Base-by-base conservation (phyloP, 495 filamentous ascomycete genomes). In the Aspergillus sparsus region DNA sequence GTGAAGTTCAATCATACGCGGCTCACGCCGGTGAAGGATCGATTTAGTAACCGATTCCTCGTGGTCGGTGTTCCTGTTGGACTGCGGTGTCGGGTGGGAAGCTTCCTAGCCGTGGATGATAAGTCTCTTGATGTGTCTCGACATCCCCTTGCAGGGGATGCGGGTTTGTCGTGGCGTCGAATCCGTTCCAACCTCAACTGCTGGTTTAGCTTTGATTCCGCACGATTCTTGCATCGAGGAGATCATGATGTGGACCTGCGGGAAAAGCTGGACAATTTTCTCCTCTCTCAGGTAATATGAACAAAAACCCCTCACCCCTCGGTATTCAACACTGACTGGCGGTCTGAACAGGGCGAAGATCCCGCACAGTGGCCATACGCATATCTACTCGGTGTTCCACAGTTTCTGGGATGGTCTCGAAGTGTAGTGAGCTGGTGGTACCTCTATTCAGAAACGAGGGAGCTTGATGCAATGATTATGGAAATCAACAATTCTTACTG, bases 401-500 rank as follows among this genome's bases (percentile, higher is more conserved):
- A 80, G 31, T 88, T 91, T 59, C 70, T 89, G 5, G 85, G 87
- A 13, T 89, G 89, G 67, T 83, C 83, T 13, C 90, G 89, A 71
- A 91, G 89, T 63, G 89, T 88, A 0, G 87, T 90, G 12, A 90
- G 86, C 8, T 89, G 91, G 71, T 93, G 89, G 86, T 91, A 92
- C 61, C 77, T 93, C 7, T 93, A 93, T 66, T 80, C 80, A 18
- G 61, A 73, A 6, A 65, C 82, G 5, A 77, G 80, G 52, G 72
- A 79, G n/a, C 77, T 93, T 33, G 78, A 80, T 44, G 83, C 84
- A 31, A 82, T 91, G 70, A 82, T 93, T 37, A 62, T 91, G 13
- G 90, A 93, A 66, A 87, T 92, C 44, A 91, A 90, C 67, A 91
- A 92, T 61, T 91, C 87, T 0, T 91, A 90, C 66, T 83, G 81